Evolutionary conservation across 2,329 filamentous ascomycete species (phyloP).

Genomic region (Emydomyces testavorans): DNA sequence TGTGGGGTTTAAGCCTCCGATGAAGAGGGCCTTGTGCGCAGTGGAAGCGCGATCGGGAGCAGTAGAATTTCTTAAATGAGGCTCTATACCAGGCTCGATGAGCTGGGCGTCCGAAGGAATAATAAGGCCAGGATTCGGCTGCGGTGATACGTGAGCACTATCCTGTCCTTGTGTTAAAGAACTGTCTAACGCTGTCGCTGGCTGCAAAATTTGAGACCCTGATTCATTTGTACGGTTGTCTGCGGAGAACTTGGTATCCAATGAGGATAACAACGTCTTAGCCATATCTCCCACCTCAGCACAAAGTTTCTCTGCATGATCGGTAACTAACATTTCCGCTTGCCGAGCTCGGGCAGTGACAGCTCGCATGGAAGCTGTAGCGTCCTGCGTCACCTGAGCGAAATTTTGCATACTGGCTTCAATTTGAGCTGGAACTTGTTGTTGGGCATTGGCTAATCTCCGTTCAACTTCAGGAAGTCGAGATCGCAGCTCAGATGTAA

Average conservation of each 20-base stretch:
- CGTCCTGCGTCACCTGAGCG: constrained; percentile 28
- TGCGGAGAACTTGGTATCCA: constrained; percentile 20
- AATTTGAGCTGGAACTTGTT: constrained; percentile 28
- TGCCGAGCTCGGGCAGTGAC: constrained; percentile 29
- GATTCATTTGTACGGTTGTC: neutral
- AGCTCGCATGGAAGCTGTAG: constrained; percentile 27
- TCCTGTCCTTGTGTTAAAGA: neutral
- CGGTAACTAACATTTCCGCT: constrained; percentile 28
- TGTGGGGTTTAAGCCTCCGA: constrained; percentile 33
- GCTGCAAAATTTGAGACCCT: neutral
- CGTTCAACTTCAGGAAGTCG: constrained; percentile 31
- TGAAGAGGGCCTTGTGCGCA: constrained; percentile 24
- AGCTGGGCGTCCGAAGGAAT: neutral
- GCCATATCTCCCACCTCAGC: constrained; percentile 33
- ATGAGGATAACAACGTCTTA: constrained; percentile 28
- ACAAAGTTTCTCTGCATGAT: constrained; percentile 30
- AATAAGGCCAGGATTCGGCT: neutral
- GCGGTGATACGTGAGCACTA: neutral
- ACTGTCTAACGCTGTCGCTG: neutral
- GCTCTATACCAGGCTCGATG: neutral
- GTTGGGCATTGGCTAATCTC: constrained; percentile 27
- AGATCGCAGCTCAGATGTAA: constrained; percentile 29
- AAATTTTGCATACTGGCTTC: constrained; percentile 30
- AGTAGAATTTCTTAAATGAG: too few species aligned
- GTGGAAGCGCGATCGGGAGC: neutral